These are phyloP conservation scores for Colletotrichum scovillei DNA, from an alignment of 2,329 filamentous ascomycete genomes.

Conservation along the genomic window DNA sequence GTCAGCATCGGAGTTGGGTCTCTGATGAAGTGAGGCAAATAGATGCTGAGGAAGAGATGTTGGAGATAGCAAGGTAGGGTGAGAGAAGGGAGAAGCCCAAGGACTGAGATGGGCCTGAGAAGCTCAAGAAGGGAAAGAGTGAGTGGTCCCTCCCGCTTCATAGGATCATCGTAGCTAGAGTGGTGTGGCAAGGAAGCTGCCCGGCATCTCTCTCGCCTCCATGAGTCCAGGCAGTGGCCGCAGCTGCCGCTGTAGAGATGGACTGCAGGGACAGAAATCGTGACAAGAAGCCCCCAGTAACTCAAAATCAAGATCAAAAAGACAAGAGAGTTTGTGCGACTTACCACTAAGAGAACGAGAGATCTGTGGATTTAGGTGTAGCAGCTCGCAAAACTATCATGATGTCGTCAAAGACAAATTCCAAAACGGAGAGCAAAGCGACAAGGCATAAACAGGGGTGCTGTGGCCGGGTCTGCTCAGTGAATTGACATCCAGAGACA, in stretches of 20 bases:
- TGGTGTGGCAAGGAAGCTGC: constrained; percentile 1
- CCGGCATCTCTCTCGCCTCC: background rate
- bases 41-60: background rate
- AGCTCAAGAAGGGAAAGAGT: background rate
- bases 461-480: constrained; percentile 23
- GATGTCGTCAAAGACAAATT: constrained; percentile 46
- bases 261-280: background rate
- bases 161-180: background rate
- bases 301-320: background rate
- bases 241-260: background rate
- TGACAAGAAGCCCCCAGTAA: background rate
- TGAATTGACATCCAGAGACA: constrained; percentile 25
- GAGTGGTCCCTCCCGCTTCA: no score
- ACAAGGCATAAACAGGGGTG: constrained; percentile 26
- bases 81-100: background rate
- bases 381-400: constrained; percentile 54
- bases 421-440: constrained; percentile 31
- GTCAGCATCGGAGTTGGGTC: constrained; percentile 23
- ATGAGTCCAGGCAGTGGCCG: background rate
- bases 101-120: background rate
- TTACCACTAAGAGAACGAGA: constrained; percentile 55
- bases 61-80: background rate
- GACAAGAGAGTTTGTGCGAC: constrained; percentile 35
- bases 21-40: constrained; percentile 10
- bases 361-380: constrained; percentile 43